Percentiles rank a stretch among this genome's conserved stretches.
These are phyloP conservation scores for Laguncularia racemosa DNA, from an alignment of 345 rosid genomes.

Conservation along the genomic window DNA sequence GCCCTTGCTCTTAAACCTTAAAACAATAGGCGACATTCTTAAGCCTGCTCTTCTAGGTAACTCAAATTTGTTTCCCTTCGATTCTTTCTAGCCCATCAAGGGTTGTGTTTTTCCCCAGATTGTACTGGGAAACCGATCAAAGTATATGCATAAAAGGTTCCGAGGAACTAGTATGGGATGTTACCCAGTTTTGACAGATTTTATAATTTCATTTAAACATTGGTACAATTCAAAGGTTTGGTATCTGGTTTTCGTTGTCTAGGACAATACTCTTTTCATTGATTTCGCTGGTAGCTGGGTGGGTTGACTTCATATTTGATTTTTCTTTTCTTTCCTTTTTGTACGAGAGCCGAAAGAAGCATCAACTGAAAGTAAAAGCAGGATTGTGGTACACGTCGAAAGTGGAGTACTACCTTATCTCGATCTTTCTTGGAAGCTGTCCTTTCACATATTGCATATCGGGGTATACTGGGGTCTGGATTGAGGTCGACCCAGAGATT, in stretches of 20 bases:
- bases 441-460: too few relatives aligned
- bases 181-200: constrained; percentile 30
- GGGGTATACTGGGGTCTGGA: too few relatives aligned
- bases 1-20: constrained; percentile 75
- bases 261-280: background rate
- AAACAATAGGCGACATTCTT: constrained; percentile 2
- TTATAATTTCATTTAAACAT: background rate
- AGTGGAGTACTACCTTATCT: too few relatives aligned
- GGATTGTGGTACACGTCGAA: too few relatives aligned
- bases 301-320: too few relatives aligned
- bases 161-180: constrained; percentile 8
- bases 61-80: constrained; percentile 3
- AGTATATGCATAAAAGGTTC: constrained; percentile 6
- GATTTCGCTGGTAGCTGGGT: background rate
- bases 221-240: background rate
- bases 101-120: constrained; percentile 10
- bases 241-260: background rate
- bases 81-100: constrained; percentile 12
- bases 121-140: constrained; percentile 10
- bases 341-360: too few relatives aligned
- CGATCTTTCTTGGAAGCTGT: too few relatives aligned
- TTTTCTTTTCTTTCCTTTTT: too few relatives aligned
- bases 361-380: too few relatives aligned
- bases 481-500: too few relatives aligned
- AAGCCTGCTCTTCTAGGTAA: background rate